phyloP scores from a whole-genome alignment of 768 basidiomycete species.

The Phylloporus rhodoxanthus region DNA sequence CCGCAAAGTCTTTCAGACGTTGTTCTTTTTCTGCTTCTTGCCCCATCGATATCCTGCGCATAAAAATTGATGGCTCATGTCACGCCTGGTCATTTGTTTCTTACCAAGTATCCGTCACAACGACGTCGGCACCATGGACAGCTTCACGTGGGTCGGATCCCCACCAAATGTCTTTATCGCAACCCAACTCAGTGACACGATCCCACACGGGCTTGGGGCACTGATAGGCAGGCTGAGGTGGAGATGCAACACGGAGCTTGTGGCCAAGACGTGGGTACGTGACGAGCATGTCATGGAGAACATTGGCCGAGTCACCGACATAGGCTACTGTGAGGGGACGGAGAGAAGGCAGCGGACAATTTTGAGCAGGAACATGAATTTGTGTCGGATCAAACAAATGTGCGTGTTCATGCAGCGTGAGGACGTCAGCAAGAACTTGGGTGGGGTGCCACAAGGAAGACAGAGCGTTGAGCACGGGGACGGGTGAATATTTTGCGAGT shows the following conservation, averaged over 20 bases:
- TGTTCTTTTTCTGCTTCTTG: slow-evolving; percentile 91
- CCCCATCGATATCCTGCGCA: slow-evolving; percentile 92
- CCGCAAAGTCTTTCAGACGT: slow-evolving; percentile 78
- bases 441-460: slow-evolving; percentile 96
- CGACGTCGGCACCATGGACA: slow-evolving; percentile 84
- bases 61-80: not conserved
- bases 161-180: slow-evolving; percentile 72
- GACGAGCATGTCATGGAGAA: slow-evolving; percentile 96
- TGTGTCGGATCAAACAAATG: slow-evolving; percentile 42
- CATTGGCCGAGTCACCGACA: slow-evolving; percentile 92
- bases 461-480: slow-evolving; percentile 94
- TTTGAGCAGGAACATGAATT: slow-evolving; percentile 9
- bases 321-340: slow-evolving; percentile 86
- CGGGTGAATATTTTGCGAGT: slow-evolving; percentile 82
- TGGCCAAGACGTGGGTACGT: slow-evolving; percentile 90
- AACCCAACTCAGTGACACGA: slow-evolving; percentile 67
- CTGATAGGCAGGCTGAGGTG: slow-evolving; percentile 53
- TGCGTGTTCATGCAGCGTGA: slow-evolving; percentile 79
- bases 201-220: slow-evolving; percentile 74
- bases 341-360: slow-evolving; percentile 43
- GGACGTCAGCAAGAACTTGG: slow-evolving; percentile 87
- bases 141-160: slow-evolving; percentile 78
- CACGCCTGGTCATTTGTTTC: slow-evolving; percentile 10
- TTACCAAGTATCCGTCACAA: slow-evolving; percentile 95
- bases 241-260: slow-evolving; percentile 77